Evolutionary conservation across 164 flowering plant genomes (phyloP), one percentile per base, ranked within the genome.

Genomic region (Berberis vulgaris): DNA sequence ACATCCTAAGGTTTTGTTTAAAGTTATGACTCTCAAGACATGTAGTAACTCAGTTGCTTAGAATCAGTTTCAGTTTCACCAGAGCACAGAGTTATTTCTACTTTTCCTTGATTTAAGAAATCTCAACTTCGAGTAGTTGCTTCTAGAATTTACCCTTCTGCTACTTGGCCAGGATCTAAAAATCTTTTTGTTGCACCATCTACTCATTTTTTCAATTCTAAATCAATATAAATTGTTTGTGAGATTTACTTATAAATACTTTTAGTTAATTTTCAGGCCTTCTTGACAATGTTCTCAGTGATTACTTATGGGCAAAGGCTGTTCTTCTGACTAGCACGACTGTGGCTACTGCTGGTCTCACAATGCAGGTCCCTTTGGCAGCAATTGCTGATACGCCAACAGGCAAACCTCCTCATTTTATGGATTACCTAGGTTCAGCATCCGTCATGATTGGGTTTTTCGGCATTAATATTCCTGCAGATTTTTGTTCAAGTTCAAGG

Each of bases 251-350:
- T 52, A 10, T 10, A 12, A 52, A 12, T 52, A 7, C 2, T 26
- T 26, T 10, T 10, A 1, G n/a, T 4, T 7, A 2, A 8, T 52
- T 52, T 60, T 56, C 81, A 94, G 99, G 99, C 68, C 79, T 91
- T 73, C 68, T 91, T 43, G 99, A 95, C 71, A 95, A 95, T 65
- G 99, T 91, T 73, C 74, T 91, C 59, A 89, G 99, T 42, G 99
- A 95, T 67, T 95, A 91, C 72, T 62, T 95, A 57, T 89, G 99
- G 99, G 97, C 94, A 43, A 89, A 91, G 76, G 97, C 97, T 45
- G 87, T 91, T 72, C 86, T 95, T 67, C 74, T 95, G 43, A 95
- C 99, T 6, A 81, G 93, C 1, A 79, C 99, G 13, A 95, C 97
- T 0, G 96, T 89, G 50, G 96, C 99, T 55, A 89, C 99, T 40